Evolutionary conservation across 306 rosid genomes (phyloP).

Genomic region (Alnus rubra): DNA sequence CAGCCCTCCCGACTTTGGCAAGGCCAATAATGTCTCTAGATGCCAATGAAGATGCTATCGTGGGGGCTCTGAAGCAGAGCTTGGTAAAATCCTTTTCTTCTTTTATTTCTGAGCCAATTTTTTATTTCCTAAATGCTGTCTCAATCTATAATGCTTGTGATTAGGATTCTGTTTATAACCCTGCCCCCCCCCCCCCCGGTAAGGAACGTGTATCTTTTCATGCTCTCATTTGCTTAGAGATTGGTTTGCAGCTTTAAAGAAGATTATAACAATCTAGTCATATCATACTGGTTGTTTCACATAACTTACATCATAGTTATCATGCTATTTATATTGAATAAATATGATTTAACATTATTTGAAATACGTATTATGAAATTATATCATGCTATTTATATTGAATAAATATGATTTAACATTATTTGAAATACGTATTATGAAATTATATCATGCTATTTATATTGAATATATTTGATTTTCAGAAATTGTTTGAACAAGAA

Average conservation of each 20-base stretch:
- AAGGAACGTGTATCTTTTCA: background rate
- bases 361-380: too few species aligned
- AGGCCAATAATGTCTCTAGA: constrained; percentile 99
- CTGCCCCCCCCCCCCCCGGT: too few species aligned
- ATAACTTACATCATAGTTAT: background rate
- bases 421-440: too few species aligned
- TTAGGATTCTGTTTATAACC: background rate
- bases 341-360: too few species aligned
- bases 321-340: background rate
- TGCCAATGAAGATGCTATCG: constrained; percentile 95
- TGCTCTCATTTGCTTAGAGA: background rate
- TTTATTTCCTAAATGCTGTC: background rate
- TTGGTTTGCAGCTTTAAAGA: background rate
- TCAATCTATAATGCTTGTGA: background rate
- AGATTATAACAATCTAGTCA: constrained; percentile 3
- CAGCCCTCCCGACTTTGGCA: constrained; percentile 91
- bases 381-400: background rate
- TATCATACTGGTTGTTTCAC: background rate
- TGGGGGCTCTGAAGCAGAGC: constrained; percentile 95
- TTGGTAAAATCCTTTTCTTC: constrained; percentile 53
- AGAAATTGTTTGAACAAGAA: too few species aligned
- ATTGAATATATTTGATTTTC: background rate
- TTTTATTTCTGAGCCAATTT: constrained; percentile 6
- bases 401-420: too few species aligned
- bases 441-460: too few species aligned